Evolutionary conservation across 768 basidiomycete species (phyloP), one percentile per base, ranked within the genome.

Genomic region (Lactifluus subvellereus): DNA sequence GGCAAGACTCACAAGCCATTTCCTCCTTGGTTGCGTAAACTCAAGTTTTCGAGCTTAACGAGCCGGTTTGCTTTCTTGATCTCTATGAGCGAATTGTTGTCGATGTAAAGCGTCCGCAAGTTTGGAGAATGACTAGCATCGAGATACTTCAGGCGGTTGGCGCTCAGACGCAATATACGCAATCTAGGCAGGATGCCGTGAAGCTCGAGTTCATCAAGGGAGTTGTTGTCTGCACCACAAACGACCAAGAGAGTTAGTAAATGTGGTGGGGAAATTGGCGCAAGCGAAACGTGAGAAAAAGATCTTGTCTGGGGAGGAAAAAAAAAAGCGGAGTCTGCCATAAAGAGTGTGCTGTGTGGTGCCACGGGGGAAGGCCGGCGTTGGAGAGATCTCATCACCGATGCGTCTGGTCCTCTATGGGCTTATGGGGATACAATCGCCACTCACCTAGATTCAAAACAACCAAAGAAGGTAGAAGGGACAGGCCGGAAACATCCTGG

Each of bases 91-190:
- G 74, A 73, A 72, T 97, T 96, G 73, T 87, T 86, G 78, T 99
- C 97, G 74, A 90, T 84, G 73, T 97, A 98, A 14, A 99, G 82
- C 71, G 91, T 96, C 67, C 94, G 84, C 69, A 98, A 75, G 73
- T 85, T 86, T 2, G 83, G 77, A 71, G 90, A 83, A 40, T 78
- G 74, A 38, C 79, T 79, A 14, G 78, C 69, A 70, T 92, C 80
- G 60, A 99, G 78, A 61, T 76, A 72, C 55, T 79, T 74, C 67
- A 99, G 74, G 43, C 84, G 80, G 76, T 99, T 99, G 71, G 84
- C 83, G 78, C 89, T 94, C 56, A 88, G 77, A 37, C 92, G 87
- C 57, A 98, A 82, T 53, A 92, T 86, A n/a, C 91, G 86, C 67
- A 99, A 74, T 67, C 82, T 83, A 37, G 81, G 74, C 82, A 94